Conservation (phyloP, 257 asterid genomes). For the Thymus quinquecostatus region DNA sequence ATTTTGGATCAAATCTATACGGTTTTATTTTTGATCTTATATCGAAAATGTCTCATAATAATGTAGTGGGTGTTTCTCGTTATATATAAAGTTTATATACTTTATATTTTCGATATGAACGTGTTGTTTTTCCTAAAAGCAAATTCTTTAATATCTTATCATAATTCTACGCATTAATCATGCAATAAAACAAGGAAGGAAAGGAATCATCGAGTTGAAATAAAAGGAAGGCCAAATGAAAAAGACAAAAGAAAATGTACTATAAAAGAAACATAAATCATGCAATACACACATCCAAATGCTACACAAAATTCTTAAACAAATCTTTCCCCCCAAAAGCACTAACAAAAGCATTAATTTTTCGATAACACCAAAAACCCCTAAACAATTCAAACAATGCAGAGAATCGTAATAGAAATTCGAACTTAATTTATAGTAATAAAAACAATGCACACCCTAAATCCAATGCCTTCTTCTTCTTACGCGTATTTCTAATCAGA, state of each 20-base stretch:
- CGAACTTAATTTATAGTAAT: constrained; percentile 26
- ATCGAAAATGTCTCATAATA: too few relatives aligned
- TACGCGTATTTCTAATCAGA: not conserved
- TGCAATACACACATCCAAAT: constrained; percentile 35
- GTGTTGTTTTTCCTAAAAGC: too few relatives aligned
- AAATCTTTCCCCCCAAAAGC: constrained; percentile 6
- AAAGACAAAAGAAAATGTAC: not conserved
- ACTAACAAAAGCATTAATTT: not conserved
- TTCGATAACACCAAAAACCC: constrained; percentile 27
- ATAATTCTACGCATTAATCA: not conserved
- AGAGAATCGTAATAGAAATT: constrained; percentile 42
- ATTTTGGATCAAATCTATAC: too few relatives aligned
- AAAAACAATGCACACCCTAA: constrained; percentile 16
- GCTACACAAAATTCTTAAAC: constrained; percentile 28
- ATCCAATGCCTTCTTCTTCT: not conserved
- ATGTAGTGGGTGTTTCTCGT: too few relatives aligned
- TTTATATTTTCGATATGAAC: too few relatives aligned
- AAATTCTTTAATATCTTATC: too few relatives aligned
- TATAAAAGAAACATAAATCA: constrained; percentile 19
- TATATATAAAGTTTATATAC: too few relatives aligned
- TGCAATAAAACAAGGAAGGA: constrained; percentile 25
- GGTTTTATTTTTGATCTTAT: too few relatives aligned
- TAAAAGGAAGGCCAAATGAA: constrained; percentile 1
- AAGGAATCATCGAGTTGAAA: constrained; percentile 20
- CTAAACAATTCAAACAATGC: not conserved